Evolutionary conservation across 257 asterid species (phyloP), one percentile per base, ranked within the genome.

Genomic region (Striga asiatica): DNA sequence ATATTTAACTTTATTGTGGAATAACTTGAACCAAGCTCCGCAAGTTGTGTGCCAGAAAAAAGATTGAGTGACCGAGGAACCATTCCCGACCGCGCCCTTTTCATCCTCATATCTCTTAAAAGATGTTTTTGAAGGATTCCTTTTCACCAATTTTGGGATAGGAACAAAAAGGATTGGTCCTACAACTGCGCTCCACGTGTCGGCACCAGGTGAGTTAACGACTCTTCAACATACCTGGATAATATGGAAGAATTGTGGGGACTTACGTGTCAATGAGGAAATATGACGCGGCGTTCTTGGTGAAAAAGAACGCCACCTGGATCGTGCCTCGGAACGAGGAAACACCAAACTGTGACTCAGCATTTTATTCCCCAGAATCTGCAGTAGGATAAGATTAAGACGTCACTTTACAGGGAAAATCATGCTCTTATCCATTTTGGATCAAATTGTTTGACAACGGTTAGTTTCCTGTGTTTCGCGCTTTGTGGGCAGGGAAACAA

Each of bases 341-440:
- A 81, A 74, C n/a, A n/a, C 87, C 64, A 9, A 41, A 9, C 51
- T 1, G 35, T 57, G 69, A 63, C 65, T 42, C 74, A 34, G 56
- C n/a, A n/a, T n/a, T n/a, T n/a, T n/a, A n/a, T n/a, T n/a, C n/a
- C n/a, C n/a, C n/a, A n/a, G n/a, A n/a, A n/a, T 21, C 23, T 19
- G n/a, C 19, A 39, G 56, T 64, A 48, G 74, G 94, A 78, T 78
- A 76, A 80, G 83, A 64, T 66, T 68, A 6, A 75, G 3, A n/a
- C n/a, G 74, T 72, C 82, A 32, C 35, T 24, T 50, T 62, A 43
- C 14, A 3, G 16, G 13, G 22, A 24, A 35, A 63, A 11, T 34
- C 35, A 47, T 12, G 2, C 3, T 20, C 64, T 45, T 32, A 64
- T 64, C 65, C 68, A 47, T 54, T 57, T n/a, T 38, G 23, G 38